Evolutionary conservation across 2,329 filamentous ascomycete species (phyloP), one percentile per base, ranked within the genome.

Genomic region (Trichothecium roseum): DNA sequence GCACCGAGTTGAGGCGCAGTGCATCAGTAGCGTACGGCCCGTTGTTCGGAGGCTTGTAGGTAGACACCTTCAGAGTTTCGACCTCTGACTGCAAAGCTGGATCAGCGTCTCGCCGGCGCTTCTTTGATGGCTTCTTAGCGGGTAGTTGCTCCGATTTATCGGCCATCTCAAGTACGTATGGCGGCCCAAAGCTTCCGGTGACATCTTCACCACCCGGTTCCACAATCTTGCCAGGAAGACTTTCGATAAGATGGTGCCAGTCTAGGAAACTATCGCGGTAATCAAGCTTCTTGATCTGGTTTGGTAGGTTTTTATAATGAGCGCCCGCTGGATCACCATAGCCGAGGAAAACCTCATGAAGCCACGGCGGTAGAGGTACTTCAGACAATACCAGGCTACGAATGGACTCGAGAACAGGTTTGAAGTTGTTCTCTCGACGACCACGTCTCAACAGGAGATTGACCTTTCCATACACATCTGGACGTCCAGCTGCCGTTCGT

Each of bases 301-400:
- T 91, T 2, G 83, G 63, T 13, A 98, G 63, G 34, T 86, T 80
- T 43, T 84, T 86, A 61, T 94, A 94, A 16, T 78, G 83, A 24
- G 91, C 91, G 39, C 84, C 81, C 20, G 85, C 74, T 39, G 91
- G 89, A 56, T 98, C 88, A 32, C 91, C 91, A 55, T 94, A 96
- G 3, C 91, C 91, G n/a, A 98, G 66, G 56, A 96, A 98, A 8
- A 96, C 89, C 46, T 96, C 91, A 50, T 94, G 86, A 30, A 98
- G 68, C 91, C 91, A 98, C 3, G 80, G 74, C 12, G 91, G 87
- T 36, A 96, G 69, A 6, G 84, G 83, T 15, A 89, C 79, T 47
- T 94, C 84, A 1, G 87, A 87, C 24, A 94, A 67, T 2, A 86
- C 82, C 20, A 98, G 71, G 43, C 77, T 84, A 51, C 82, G 84